Evolutionary conservation across 106 monocot genomes (phyloP).

Genomic region (Acorus gramineus): DNA sequence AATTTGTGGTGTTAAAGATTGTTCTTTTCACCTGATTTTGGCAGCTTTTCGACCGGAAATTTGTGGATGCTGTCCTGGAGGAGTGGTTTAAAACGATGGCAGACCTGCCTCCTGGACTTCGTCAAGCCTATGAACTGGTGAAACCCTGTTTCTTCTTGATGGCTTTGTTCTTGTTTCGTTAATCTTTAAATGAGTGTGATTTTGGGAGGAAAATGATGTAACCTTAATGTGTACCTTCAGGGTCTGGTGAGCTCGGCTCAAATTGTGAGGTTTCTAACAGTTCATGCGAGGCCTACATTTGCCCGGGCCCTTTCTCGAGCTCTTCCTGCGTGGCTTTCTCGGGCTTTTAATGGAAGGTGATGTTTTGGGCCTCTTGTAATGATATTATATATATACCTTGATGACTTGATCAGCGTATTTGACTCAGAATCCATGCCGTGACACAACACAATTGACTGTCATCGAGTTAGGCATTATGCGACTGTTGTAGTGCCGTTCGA

Average conservation of each 20-base stretch:
- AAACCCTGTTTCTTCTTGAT: neutral
- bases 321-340: conserved; percentile 73
- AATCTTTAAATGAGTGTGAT: no score
- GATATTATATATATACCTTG: neutral
- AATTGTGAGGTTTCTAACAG: conserved; percentile 75
- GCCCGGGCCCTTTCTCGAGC: conserved; percentile 64
- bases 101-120: conserved; percentile 81
- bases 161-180: neutral
- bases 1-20: no score
- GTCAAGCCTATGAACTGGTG: conserved; percentile 98
- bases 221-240: conserved; percentile 12
- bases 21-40: neutral
- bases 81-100: conserved; percentile 93
- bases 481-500: no score
- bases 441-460: no score
- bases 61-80: conserved; percentile 92
- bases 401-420: neutral
- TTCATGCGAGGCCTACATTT: conserved; percentile 76
- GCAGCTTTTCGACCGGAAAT: conserved; percentile 60
- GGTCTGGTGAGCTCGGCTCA: conserved; percentile 90
- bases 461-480: no score
- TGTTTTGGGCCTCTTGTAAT: neutral
- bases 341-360: conserved; percentile 95
- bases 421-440: no score
- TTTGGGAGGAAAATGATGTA: no score